phyloP scores from a whole-genome alignment of 106 monocot genomes.

The Narthecium ossifragum region DNA sequence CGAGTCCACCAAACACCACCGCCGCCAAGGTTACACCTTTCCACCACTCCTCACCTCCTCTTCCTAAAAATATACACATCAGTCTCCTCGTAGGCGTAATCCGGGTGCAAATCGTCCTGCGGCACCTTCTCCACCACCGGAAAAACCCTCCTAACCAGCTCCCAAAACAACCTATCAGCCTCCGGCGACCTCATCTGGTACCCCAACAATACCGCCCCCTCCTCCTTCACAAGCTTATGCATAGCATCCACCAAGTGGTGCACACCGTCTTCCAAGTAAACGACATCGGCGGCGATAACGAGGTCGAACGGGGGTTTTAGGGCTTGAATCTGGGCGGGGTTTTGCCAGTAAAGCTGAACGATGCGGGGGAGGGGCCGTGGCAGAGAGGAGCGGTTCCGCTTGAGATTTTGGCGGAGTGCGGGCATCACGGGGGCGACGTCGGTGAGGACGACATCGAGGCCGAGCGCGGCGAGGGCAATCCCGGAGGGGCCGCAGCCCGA shows the following conservation, averaged over 20 bases:
- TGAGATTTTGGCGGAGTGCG: slow-evolving; percentile 85
- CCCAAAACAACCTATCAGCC: slow-evolving; percentile 82
- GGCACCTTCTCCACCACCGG: slow-evolving; percentile 65
- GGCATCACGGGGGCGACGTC: slow-evolving; percentile 92
- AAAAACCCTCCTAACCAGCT: slow-evolving; percentile 34
- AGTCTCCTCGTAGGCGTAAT: slow-evolving; percentile 82
- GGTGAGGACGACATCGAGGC: slow-evolving; percentile 74
- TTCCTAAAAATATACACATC: slow-evolving; percentile 78
- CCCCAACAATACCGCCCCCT: slow-evolving; percentile 74
- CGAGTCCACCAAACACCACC: no score
- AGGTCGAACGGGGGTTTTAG: slow-evolving; percentile 62
- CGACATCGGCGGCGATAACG: slow-evolving; percentile 91
- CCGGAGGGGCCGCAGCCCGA: slow-evolving; percentile 85
- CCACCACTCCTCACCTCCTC: slow-evolving; percentile 27
- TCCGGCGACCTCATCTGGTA: slow-evolving; percentile 88
- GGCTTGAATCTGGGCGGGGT: slow-evolving; percentile 39
- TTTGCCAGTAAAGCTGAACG: slow-evolving; percentile 84
- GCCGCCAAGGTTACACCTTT: no score
- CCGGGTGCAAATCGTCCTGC: slow-evolving; percentile 71
- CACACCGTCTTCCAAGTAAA: slow-evolving; percentile 89
- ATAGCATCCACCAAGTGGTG: slow-evolving; percentile 63
- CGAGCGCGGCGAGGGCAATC: slow-evolving; percentile 63
- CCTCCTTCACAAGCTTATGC: slow-evolving; percentile 48
- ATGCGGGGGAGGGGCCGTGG: slow-evolving; percentile 39
- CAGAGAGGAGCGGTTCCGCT: slow-evolving; percentile 64